Evolutionary conservation across 2,329 filamentous ascomycete genomes (phyloP).

Genomic region (Cladosporium cucumerinum): DNA sequence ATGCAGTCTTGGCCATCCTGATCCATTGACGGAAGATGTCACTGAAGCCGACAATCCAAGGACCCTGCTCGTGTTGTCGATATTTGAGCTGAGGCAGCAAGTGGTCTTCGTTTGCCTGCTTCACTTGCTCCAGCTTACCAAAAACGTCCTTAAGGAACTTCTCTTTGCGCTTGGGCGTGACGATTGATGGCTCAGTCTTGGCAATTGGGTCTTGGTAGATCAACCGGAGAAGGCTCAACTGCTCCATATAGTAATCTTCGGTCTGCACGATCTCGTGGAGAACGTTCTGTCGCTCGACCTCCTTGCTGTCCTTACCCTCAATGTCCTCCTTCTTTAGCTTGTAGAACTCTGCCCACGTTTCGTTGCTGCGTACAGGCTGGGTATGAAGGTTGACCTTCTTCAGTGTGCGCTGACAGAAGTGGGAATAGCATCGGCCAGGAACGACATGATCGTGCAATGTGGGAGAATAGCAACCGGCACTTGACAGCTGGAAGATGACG

Average conservation of each 20-base stretch:
- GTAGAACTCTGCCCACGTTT: constrained; percentile 90
- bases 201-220: constrained; percentile 81
- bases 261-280: constrained; percentile 93
- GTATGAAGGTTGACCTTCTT: constrained; percentile 89
- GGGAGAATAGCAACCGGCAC: constrained; percentile 84
- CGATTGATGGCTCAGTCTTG: constrained; percentile 71
- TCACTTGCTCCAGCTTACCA: constrained; percentile 82
- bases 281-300: constrained; percentile 88
- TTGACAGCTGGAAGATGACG: constrained; percentile 89
- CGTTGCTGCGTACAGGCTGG: constrained; percentile 64
- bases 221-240: constrained; percentile 78
- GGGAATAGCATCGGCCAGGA: constrained; percentile 80
- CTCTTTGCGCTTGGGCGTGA: constrained; percentile 71
- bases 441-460: constrained; percentile 69
- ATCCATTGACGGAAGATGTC: constrained; percentile 99
- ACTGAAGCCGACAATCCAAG: constrained; percentile 90
- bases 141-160: constrained; percentile 85
- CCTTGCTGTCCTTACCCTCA: constrained; percentile 72
- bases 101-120: constrained; percentile 88
- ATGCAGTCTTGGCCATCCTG: constrained; percentile 81
- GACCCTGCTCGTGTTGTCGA: constrained; percentile 91
- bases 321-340: constrained; percentile 73
- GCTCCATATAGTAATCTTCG: constrained; percentile 86
- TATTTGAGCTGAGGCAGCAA: constrained; percentile 93
- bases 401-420: constrained; percentile 88